Base-by-base conservation (phyloP, 371 early-diverging fungal species). In the Polyrhizophydium stewartii region DNA sequence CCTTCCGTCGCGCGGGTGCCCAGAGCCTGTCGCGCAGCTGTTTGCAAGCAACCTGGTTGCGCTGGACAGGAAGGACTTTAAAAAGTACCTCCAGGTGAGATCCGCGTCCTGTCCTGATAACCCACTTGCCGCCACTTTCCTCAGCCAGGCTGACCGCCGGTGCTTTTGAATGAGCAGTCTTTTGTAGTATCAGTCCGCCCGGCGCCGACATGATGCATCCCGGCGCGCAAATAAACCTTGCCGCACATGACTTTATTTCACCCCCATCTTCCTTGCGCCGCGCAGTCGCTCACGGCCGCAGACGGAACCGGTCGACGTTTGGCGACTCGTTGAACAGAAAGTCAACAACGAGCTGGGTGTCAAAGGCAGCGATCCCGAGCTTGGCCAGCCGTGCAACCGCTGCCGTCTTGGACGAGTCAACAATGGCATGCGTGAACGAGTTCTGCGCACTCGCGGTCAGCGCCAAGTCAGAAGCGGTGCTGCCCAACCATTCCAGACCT, bases 1-100 rank as follows among this genome's bases (percentile, higher is more conserved):
- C 61, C 67, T 90, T 32, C 88, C 89, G 16, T 80, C 85, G 1
- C 85, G 90, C 33, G 74, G 83, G 55, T 90, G 88, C 57, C 88
- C 88, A 3, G 76, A 81, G 6, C 82, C 84, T 40, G 61, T 83
- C 47, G 80, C 85, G 33, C 69, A 72, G 16, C 76, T 81, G 62
- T 90, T 88, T 47, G 74, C 81, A 49, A 83, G 76, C 59, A 89
- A 87, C 30, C 60, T 92, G 59, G 86, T 86, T 67, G 83, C 85
- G 47, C 72, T 77, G 67, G 87, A 89, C 27, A 66, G 58, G 47
- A 84, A 85, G 74, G 79, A 76, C 56, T 86, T 90, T 50, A 81
- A 81, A 70, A 85, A 83, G 65, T 89, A 85, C 64, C 83, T 88
- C 72, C 88, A 47, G 49, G 49, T 47, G 16, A 47, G 28, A 47